Percentiles rank a stretch among this genome's conserved stretches.
These are phyloP conservation scores for Phytophthora nicotianae DNA, from an alignment of 352 stramenopile species.

Conservation along the genomic window DNA sequence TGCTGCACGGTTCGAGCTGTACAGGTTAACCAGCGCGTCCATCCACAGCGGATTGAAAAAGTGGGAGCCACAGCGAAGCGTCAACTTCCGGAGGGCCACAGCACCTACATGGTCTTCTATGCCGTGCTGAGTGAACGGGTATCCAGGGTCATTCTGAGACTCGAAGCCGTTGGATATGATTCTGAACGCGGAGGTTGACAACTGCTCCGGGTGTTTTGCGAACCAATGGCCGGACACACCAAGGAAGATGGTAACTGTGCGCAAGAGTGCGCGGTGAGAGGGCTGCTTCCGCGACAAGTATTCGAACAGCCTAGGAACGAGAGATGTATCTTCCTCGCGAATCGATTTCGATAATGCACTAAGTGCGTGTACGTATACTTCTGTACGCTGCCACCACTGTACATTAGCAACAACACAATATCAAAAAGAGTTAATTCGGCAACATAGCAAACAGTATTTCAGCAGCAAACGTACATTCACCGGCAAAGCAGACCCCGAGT, in stretches of 20 bases:
- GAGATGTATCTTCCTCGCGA: constrained; percentile 73
- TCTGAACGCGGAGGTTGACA: constrained; percentile 62
- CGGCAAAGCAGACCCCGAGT: constrained; percentile 46
- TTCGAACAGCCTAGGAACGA: constrained; percentile 77
- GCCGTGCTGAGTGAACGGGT: constrained; percentile 49
- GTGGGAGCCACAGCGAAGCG: constrained; percentile 59
- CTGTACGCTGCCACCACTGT: constrained; percentile 77
- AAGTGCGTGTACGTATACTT: constrained; percentile 85
- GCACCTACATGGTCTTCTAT: constrained; percentile 74
- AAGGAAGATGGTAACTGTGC: constrained; percentile 74
- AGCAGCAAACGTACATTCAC: constrained; percentile 36
- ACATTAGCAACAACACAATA: too few species aligned
- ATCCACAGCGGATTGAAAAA: constrained; percentile 77
- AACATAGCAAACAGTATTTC: constrained; percentile 1
- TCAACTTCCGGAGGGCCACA: constrained; percentile 74
- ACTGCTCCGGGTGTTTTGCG: constrained; percentile 59
- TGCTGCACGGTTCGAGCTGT: constrained; percentile 47
- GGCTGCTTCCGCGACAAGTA: constrained; percentile 72
- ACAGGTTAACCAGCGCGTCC: constrained; percentile 69
- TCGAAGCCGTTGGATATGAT: constrained; percentile 80
- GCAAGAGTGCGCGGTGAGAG: constrained; percentile 58
- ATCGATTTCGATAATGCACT: constrained; percentile 85
- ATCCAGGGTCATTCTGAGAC: constrained; percentile 40
- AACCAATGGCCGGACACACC: constrained; percentile 79
- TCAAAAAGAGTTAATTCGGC: constrained; percentile 14